Conservation (phyloP, 163 green algal genomes). For the Volvox carteri region DNA sequence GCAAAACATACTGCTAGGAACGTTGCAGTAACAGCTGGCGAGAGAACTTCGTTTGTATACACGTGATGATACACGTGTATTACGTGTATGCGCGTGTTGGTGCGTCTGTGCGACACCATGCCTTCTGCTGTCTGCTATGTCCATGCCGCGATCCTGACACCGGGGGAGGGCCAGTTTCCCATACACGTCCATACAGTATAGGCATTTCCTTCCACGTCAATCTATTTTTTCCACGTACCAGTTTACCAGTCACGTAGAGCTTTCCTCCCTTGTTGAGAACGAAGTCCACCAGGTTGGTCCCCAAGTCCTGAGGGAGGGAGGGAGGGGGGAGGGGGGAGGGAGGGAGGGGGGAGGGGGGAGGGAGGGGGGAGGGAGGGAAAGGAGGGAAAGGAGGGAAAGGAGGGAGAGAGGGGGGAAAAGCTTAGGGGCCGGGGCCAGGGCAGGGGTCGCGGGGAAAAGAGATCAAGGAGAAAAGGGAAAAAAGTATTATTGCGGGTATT, state of each 20-base stretch:
- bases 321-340: background rate
- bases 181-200: background rate
- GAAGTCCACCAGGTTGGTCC: background rate
- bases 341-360: background rate
- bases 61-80: background rate
- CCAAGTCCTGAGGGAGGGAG: background rate
- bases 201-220: background rate
- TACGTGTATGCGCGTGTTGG: background rate
- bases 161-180: background rate
- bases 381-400: background rate
- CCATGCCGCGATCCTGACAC: background rate
- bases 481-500: background rate
- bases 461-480: background rate
- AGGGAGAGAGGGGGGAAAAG: background rate
- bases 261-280: background rate
- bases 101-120: background rate
- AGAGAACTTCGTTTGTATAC: too few relatives aligned
- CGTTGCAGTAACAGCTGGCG: too few relatives aligned
- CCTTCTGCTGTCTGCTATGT: background rate
- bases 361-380: background rate
- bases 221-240: background rate
- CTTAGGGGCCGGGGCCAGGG: too few relatives aligned
- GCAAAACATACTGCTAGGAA: too few relatives aligned
- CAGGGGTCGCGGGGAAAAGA: background rate
- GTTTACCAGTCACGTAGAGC: background rate